Evolutionary conservation across 139 green algal genomes (phyloP).

Genomic region (Chlamydomonas sphaeroides): DNA sequence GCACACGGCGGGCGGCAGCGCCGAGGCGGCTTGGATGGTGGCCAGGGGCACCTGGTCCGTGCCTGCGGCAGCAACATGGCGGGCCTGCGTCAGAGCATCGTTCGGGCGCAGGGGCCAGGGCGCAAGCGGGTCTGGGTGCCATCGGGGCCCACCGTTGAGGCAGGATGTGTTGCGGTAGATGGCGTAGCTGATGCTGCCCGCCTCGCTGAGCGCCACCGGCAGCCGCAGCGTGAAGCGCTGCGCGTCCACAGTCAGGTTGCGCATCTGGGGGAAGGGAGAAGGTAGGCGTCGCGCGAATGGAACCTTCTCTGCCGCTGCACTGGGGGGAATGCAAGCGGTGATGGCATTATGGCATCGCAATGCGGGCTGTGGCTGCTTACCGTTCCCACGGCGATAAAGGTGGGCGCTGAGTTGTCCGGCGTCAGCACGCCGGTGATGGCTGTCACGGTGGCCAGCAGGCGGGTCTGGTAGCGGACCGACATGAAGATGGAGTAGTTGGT

Average conservation of each 20-base stretch:
- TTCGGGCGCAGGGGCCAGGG: too few relatives aligned
- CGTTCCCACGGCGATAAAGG: slow-evolving; percentile 32
- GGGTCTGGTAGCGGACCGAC: slow-evolving; percentile 36
- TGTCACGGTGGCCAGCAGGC: slow-evolving; percentile 36
- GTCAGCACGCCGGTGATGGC: slow-evolving; percentile 52
- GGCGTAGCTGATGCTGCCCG: slow-evolving; percentile 41
- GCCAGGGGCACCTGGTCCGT: neutral
- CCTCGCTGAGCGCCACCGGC: slow-evolving; percentile 47
- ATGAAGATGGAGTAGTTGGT: slow-evolving; percentile 57
- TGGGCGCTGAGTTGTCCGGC: slow-evolving; percentile 49
- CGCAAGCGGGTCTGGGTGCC: neutral
- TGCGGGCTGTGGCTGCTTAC: slow-evolving; percentile 18
- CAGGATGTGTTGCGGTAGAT: slow-evolving; percentile 50
- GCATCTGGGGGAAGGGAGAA: too few relatives aligned
- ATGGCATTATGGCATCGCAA: too few relatives aligned
- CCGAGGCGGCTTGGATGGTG: neutral
- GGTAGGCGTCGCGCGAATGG: too few relatives aligned
- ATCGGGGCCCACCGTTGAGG: slow-evolving; percentile 37
- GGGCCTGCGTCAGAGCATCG: too few relatives aligned
- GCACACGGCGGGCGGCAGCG: slow-evolving; percentile 8
- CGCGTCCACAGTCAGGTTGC: slow-evolving; percentile 22
- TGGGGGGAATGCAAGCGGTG: too few relatives aligned
- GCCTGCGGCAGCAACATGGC: neutral
- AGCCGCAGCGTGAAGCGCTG: slow-evolving; percentile 42
- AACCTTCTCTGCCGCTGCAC: too few relatives aligned